A percentile compares a stretch with the other conserved stretches of the same genome.
These are phyloP conservation scores for Epichloe brachyelytri DNA, from an alignment of 2,329 filamentous ascomycete genomes.

Conservation along the genomic window DNA sequence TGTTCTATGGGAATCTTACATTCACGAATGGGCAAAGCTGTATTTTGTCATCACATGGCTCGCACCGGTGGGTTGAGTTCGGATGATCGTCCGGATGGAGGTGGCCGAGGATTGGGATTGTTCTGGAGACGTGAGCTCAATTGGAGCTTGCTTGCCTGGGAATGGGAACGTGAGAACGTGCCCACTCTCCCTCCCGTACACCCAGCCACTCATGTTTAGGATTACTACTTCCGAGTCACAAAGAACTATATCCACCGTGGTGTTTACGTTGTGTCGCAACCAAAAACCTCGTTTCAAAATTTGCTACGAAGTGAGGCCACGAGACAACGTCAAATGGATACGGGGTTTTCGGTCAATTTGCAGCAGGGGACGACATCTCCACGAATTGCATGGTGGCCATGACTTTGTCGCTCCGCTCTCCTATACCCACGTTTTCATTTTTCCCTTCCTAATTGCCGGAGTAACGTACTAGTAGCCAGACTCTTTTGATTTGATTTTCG, in stretches of 20 bases:
- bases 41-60: constrained; percentile 70
- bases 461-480: not conserved
- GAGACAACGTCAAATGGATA: not conserved
- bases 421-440: not conserved
- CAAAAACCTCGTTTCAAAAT: not conserved
- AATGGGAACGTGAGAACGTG: constrained; percentile 45
- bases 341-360: not conserved
- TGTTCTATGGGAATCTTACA: constrained; percentile 95
- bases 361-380: not conserved
- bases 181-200: constrained; percentile 28
- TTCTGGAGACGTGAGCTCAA: constrained; percentile 70
- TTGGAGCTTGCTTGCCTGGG: constrained; percentile 75
- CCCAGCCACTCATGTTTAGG: constrained; percentile 37
- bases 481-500: not conserved
- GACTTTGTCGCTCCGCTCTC: not conserved
- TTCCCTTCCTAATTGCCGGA: not conserved
- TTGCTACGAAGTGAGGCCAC: not conserved
- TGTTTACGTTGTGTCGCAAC: not conserved
- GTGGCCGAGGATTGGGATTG: constrained; percentile 50
- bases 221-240: constrained; percentile 28
- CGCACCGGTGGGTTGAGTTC: constrained; percentile 72
- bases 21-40: constrained; percentile 75
- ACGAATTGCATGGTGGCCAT: not conserved
- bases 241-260: constrained; percentile 17
- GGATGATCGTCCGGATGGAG: constrained; percentile 49